Evolutionary conservation across 225 moss, liverwort and hornwort species (phyloP).

Genomic region (Pseudisothecium myosuroides): DNA sequence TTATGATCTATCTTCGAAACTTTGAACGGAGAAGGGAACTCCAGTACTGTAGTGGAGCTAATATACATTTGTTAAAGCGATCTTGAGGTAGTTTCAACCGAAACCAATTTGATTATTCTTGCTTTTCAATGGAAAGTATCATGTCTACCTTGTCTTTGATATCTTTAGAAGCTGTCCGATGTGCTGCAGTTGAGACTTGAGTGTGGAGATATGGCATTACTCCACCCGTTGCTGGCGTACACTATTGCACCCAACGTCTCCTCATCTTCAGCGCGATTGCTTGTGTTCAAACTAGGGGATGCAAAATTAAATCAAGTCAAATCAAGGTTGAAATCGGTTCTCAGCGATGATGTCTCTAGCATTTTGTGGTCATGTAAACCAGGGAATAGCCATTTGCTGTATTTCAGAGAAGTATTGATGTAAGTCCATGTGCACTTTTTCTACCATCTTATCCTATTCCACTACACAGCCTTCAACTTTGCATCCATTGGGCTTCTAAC

Average conservation of each 20-base stretch:
- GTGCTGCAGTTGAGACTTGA: conserved; percentile 50
- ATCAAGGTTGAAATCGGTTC: neutral
- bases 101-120: neutral
- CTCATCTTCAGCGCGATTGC: conserved; percentile 8
- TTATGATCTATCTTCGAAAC: neutral
- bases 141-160: neutral
- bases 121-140: neutral
- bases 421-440: neutral
- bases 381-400: neutral
- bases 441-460: neutral
- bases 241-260: conserved; percentile 42
- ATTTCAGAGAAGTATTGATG: neutral
- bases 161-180: neutral
- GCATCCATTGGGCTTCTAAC: neutral
- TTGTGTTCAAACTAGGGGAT: conserved; percentile 16
- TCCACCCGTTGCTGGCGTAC: conserved; percentile 46
- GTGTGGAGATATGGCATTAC: conserved; percentile 47
- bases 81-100: neutral
- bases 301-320: neutral
- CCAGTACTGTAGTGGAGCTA: neutral
- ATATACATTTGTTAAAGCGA: neutral
- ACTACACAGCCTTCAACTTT: neutral
- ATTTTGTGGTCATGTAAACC: neutral
- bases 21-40: neutral
- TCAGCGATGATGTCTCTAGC: neutral